A percentile compares a stretch with the other conserved stretches of the same genome.
Conservation (phyloP, 1,139 yeast genomes). For the Meyerozyma sp. region DNA sequence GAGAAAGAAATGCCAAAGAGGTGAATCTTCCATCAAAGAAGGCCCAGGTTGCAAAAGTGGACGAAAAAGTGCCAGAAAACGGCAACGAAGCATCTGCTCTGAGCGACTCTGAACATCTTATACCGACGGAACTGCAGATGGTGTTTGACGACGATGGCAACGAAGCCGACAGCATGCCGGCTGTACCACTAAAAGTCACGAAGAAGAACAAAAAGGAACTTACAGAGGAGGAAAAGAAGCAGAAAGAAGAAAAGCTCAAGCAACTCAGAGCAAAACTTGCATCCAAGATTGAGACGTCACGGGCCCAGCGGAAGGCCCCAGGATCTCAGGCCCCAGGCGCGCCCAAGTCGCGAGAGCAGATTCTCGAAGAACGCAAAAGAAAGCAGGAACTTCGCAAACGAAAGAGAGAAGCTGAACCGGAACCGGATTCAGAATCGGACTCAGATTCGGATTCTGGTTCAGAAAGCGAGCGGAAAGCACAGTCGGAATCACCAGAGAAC, state of each 20-base stretch:
- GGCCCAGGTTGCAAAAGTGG: conserved; percentile 8
- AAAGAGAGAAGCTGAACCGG: conserved; percentile 33
- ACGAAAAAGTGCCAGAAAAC: conserved; percentile 9
- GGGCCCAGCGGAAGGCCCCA: conserved; percentile 86
- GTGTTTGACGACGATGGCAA: conserved; percentile 79
- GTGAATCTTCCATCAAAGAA: conserved; percentile 46
- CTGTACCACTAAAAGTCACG: conserved; percentile 12
- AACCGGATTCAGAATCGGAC: conserved; percentile 25
- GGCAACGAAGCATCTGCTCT: conserved; percentile 13
- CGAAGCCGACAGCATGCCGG: conserved; percentile 28
- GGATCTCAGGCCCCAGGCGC: conserved; percentile 80
- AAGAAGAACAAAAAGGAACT: conserved; percentile 24
- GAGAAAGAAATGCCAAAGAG: conserved; percentile 52
- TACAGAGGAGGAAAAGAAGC: conserved; percentile 42
- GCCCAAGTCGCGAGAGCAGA: conserved; percentile 74
- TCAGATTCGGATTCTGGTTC: conserved; percentile 32
- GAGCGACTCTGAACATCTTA: conserved; percentile 11
- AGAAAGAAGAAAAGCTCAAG: conserved; percentile 51
- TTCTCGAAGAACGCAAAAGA: conserved; percentile 51
- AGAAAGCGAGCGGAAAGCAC: conserved; percentile 32
- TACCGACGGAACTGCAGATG: conserved; percentile 38
- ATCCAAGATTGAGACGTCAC: conserved; percentile 60
- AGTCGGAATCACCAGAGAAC: conserved; percentile 29
- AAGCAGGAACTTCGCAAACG: conserved; percentile 41
- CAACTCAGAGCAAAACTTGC: conserved; percentile 70